Base-by-base conservation (phyloP, 1,139 yeast species). In the Ashbya aceris region DNA sequence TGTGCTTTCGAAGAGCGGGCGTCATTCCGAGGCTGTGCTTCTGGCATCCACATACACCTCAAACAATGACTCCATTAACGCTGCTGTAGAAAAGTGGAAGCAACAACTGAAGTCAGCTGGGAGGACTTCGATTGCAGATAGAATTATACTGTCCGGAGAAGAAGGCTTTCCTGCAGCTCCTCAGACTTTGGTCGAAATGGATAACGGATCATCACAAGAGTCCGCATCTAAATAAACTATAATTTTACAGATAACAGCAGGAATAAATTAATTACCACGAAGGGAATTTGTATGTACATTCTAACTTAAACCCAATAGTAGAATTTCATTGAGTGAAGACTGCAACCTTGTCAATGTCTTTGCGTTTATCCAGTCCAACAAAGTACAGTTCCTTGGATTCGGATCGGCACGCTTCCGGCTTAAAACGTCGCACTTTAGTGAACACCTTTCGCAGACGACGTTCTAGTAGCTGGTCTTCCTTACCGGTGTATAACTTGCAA, bases 11-110 rank as follows among this genome's bases (percentile, higher is more conserved):
- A 72, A 75, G 58, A 76, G 87, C 46, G 85, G 77, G 40, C 76
- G 95, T 60, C 71, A 69, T 48, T 71, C 95, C 2, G 98, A 91
- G 64, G 96, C 96, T 27, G 76, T 96, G 2, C 62, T 91, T 46
- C 74, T 91, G 52, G 86, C 84, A 31, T 70, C 76, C 40, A 82
- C 93, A 40, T 91, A 86, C 60, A 81, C 83, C 31, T 72, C 74
- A 32, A 73, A 74, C 43, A 61, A 66, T 20, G 52, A 55, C 9
- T 65, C 66, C 36, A 60, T 77, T 34, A 64, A 68, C 28, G 67
- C 68, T 29, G 65, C 77, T 28, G 73, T 84, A 38, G 66, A 67
- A 27, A 62, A 67, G 44, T 89, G 97, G 96, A 84, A 83, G 63
- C 62, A 68, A 9, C 64, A 70, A 36, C 71, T 89, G 48, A 58